Conservation (phyloP, 2,329 filamentous ascomycete species). For the Fusarium nodosum region DNA sequence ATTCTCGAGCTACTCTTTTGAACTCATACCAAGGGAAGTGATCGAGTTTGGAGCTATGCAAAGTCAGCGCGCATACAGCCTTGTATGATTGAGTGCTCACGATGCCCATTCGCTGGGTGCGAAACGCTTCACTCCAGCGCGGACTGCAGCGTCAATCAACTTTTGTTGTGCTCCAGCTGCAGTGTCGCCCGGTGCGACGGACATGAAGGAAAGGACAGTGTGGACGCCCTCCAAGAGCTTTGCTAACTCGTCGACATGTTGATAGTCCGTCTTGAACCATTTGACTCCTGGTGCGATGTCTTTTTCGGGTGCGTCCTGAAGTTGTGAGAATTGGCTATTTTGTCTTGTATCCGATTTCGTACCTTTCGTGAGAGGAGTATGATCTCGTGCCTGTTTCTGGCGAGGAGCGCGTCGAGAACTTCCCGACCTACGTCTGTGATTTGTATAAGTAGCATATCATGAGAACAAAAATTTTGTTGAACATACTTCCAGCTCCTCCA, state of each 20-base stretch:
- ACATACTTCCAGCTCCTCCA: constrained; percentile 44
- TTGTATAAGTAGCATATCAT: neutral
- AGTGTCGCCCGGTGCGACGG: constrained; percentile 50
- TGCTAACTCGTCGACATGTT: constrained; percentile 51
- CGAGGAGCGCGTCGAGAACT: constrained; percentile 64
- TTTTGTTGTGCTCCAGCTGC: constrained; percentile 50
- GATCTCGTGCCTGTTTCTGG: constrained; percentile 65
- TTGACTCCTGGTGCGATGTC: constrained; percentile 20
- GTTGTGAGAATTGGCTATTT: neutral
- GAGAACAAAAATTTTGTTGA: neutral
- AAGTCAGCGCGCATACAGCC: neutral
- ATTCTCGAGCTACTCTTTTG: constrained; percentile 64
- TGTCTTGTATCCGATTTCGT: rapidly evolving
- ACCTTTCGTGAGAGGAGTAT: constrained; percentile 64
- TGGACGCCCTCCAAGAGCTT: constrained; percentile 61
- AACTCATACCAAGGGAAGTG: constrained; percentile 35
- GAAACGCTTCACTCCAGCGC: constrained; percentile 71
- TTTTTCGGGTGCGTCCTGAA: constrained; percentile 23
- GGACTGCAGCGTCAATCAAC: constrained; percentile 69
- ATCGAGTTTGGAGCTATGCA: constrained; percentile 16
- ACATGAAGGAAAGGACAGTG: constrained; percentile 67
- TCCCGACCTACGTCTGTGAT: constrained; percentile 65
- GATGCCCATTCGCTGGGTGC: constrained; percentile 70
- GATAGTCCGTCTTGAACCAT: constrained; percentile 53
- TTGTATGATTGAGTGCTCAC: constrained; percentile 44